Evolutionary conservation across 179 eudicot species (phyloP).

Genomic region (Vitellaria paradoxa): DNA sequence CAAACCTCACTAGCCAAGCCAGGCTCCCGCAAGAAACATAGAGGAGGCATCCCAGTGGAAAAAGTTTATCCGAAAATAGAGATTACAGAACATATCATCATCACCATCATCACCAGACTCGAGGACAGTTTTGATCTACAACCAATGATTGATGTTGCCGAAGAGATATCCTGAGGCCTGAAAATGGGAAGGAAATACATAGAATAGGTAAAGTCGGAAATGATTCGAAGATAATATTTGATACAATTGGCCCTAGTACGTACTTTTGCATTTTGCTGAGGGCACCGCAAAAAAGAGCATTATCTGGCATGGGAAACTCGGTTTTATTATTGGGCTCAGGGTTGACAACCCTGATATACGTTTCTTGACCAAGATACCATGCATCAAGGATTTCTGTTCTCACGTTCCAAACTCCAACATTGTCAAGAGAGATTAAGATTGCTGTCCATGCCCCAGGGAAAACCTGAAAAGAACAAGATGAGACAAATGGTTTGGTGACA

Average conservation of each 20-base stretch:
- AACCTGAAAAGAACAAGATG: conserved; percentile 40
- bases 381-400: conserved; percentile 83
- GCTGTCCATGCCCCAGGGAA: conserved; percentile 98
- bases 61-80: conserved; percentile 24
- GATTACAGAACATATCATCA: conserved; percentile 27
- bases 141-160: conserved; percentile 30
- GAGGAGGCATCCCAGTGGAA: not conserved
- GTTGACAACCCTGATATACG: conserved; percentile 68
- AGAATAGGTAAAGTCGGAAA: not conserved
- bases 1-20: conserved; percentile 18
- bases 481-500: not conserved
- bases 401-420: conserved; percentile 85
- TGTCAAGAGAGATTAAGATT: conserved; percentile 70
- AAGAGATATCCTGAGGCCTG: conserved; percentile 66
- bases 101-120: conserved; percentile 12
- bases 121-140: conserved; percentile 27
- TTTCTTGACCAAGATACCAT: conserved; percentile 94
- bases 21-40: conserved; percentile 16
- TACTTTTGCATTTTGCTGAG: conserved; percentile 70
- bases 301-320: conserved; percentile 66
- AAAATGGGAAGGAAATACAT: conserved; percentile 1
- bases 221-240: not conserved
- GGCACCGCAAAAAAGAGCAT: conserved; percentile 78
- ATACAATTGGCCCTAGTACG: not conserved
- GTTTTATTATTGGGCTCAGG: conserved; percentile 65